Evolutionary conservation across 2,329 filamentous ascomycete species (phyloP).

Genomic region (Coniochaeta ligniaria): DNA sequence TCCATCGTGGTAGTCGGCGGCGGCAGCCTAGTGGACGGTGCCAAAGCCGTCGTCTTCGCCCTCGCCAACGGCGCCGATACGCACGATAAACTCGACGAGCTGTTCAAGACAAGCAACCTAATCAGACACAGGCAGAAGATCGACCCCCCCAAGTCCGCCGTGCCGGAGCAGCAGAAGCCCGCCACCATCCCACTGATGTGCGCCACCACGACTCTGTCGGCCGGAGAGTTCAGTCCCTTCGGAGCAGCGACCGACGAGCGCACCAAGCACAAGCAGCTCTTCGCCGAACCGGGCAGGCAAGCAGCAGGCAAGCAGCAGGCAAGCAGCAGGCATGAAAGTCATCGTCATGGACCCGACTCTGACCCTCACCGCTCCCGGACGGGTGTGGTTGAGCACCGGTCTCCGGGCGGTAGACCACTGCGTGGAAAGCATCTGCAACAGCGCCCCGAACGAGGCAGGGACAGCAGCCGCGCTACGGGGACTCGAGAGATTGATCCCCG

Average conservation of each 20-base stretch:
- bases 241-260: constrained; percentile 13
- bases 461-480: constrained; percentile 30
- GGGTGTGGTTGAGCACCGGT: constrained; percentile 43
- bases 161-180: constrained; percentile 1
- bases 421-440: constrained; percentile 40
- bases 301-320: constrained; percentile 23
- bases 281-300: constrained; percentile 20
- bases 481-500: constrained; percentile 29
- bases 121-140: no score
- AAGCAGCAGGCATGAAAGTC: constrained; percentile 30
- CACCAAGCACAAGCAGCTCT: constrained; percentile 11
- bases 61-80: constrained; percentile 11
- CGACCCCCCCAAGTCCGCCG: not conserved
- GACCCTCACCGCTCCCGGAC: constrained; percentile 34
- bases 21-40: constrained; percentile 12
- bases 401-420: constrained; percentile 47
- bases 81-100: constrained; percentile 7
- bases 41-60: constrained; percentile 7
- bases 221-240: constrained; percentile 13
- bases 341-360: constrained; percentile 43
- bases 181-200: constrained; percentile 11
- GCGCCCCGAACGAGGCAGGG: constrained; percentile 14
- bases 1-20: constrained; percentile 11
- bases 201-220: constrained; percentile 13
- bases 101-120: constrained; percentile 4